Evolutionary conservation across 2,329 filamentous ascomycete genomes (phyloP), one percentile per base, ranked within the genome.

Genomic region (Chrysoporthe austroafricana): DNA sequence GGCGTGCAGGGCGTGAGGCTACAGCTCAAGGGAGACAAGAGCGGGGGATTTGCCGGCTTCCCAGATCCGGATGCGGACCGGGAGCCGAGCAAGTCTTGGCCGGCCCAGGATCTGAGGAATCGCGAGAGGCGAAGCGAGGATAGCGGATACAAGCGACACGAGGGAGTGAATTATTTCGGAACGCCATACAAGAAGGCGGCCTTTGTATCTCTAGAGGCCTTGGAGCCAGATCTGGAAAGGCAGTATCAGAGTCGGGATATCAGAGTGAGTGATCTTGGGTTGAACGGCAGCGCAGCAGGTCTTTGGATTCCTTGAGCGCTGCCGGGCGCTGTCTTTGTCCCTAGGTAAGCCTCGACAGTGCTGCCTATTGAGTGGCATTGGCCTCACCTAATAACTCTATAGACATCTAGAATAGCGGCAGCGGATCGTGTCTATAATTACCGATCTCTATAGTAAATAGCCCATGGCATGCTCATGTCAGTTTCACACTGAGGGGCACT

Each of bases 1-100:
- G 79, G 75, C 50, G 69, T 69, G 18, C 69, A 74, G 50, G 71
- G 71, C 8, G 70, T 72, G 14, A 66, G 71, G 39, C 44, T 72
- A 46, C 70, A 72, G 52, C 57, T 72, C 2, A 69, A 70, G 63
- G 70, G 67, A 16, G 59, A 61, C 18, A 65, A 54, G 65, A 70
- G 70, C 16, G 67, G 70, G 1, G 71, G 70, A 5, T 70, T 71
- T 26, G 68, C 69, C 9, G 66, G 70, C 34, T 57, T 67, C 16
- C 70, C 70, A 2, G 67, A 52, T 4, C 43, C 26, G 21, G 39
- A 21, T 9, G 39, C 11, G 1, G 36, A 42, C 16, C 26, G 60
- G 4, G 48, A 58, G 16, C 64, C 36, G 21, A n/a, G 50, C 21
- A 64, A 64, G 42, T 64, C 62, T 1, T 64, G 62, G 62, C 62